A percentile compares a stretch with the other conserved stretches of the same genome.
Evolutionary conservation across 768 basidiomycete species (phyloP).

Genomic region (Termitomyces sp.): DNA sequence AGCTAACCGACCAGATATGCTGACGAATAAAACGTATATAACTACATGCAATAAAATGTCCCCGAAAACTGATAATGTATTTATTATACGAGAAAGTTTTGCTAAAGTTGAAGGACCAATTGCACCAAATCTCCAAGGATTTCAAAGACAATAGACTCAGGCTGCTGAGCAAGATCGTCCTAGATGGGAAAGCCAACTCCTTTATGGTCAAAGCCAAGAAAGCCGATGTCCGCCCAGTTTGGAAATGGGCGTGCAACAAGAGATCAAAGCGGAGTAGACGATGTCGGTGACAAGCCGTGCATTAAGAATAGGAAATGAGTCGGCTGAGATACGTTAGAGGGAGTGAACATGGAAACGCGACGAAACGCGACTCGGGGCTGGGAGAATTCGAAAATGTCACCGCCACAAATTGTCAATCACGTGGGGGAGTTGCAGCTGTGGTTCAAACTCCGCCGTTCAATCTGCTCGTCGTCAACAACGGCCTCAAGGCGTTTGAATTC

Average conservation of each 20-base stretch:
- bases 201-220: constrained; percentile 36
- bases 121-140: constrained; percentile 24
- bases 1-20: too few relatives aligned
- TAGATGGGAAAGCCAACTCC: constrained; percentile 42
- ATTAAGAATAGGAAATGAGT: constrained; percentile 13
- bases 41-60: constrained; percentile 7
- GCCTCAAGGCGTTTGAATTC: constrained; percentile 2
- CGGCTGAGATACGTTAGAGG: background rate
- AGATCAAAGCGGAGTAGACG: constrained; percentile 39
- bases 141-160: constrained; percentile 23
- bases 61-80: constrained; percentile 28
- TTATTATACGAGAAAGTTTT: constrained; percentile 3
- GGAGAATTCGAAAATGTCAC: background rate
- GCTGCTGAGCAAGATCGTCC: constrained; percentile 41
- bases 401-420: background rate
- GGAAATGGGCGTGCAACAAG: constrained; percentile 37
- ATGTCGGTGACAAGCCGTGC: constrained; percentile 33
- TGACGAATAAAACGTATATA: background rate
- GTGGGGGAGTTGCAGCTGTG: background rate
- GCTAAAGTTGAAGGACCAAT: constrained; percentile 26
- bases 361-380: background rate
- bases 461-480: constrained; percentile 13
- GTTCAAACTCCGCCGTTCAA: constrained; percentile 11
- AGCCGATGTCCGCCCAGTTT: constrained; percentile 31
- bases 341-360: background rate